A percentile compares a stretch with the other conserved stretches of the same genome.
Conservation (phyloP, 768 basidiomycete genomes). For the Tylopilus sp. region DNA sequence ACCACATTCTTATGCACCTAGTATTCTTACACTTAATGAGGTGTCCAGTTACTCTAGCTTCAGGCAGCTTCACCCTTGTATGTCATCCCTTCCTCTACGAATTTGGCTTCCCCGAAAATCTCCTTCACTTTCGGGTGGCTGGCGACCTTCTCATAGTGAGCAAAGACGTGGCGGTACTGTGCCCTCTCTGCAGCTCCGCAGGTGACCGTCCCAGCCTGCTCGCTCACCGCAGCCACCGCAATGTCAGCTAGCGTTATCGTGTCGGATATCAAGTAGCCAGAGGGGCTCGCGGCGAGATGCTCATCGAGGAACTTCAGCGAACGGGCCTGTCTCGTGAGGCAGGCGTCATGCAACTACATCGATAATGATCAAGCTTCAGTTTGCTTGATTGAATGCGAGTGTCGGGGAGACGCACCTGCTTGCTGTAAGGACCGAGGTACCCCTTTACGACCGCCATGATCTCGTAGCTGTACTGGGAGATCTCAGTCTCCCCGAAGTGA, state of each 20-base stretch:
- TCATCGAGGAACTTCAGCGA: conserved; percentile 25
- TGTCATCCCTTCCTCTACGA: conserved; percentile 17
- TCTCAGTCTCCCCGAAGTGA: conserved; percentile 29
- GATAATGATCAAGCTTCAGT: background rate
- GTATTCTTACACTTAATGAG: no score
- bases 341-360: conserved; percentile 16
- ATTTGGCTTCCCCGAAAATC: conserved; percentile 14
- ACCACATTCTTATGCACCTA: no score
- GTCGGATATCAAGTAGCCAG: conserved; percentile 24
- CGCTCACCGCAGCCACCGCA: conserved; percentile 18
- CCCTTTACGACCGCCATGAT: conserved; percentile 15
- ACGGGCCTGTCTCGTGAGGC: conserved; percentile 19
- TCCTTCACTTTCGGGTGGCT: conserved; percentile 18
- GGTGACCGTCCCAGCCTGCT: conserved; percentile 22
- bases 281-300: conserved; percentile 15
- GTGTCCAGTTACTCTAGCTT: background rate
- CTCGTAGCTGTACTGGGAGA: conserved; percentile 21
- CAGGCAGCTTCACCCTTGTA: conserved; percentile 10
- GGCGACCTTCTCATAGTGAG: conserved; percentile 22
- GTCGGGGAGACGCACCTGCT: conserved; percentile 11
- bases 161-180: conserved; percentile 23
- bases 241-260: conserved; percentile 28
- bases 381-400: background rate
- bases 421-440: conserved; percentile 22
- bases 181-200: conserved; percentile 28